phyloP scores from a whole-genome alignment of 169 alveolate genomes.

The Babesia gibsoni region DNA sequence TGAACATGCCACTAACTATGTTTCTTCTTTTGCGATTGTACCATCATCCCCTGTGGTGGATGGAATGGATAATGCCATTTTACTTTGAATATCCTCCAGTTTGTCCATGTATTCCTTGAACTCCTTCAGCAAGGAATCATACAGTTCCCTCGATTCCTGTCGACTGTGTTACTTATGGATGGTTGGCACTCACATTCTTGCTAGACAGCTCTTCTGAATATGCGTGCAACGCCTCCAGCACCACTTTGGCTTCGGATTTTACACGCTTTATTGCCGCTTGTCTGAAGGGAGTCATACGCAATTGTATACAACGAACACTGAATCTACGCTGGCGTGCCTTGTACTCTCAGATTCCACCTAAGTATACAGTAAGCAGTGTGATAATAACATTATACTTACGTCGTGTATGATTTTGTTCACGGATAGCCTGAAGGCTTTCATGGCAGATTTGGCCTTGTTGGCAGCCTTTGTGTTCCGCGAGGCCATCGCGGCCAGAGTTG shows the following conservation, averaged over 20 bases:
- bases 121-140: conserved; percentile 49
- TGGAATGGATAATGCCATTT: not conserved
- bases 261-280: conserved; percentile 30
- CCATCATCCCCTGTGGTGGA: not conserved
- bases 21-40: conserved; percentile 2
- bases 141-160: conserved; percentile 51
- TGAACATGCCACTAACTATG: no score
- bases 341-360: conserved; percentile 3
- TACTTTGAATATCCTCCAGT: conserved; percentile 27
- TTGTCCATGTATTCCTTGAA: conserved; percentile 52
- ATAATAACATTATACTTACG: not conserved
- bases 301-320: not conserved
- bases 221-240: conserved; percentile 38
- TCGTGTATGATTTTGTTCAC: conserved; percentile 34
- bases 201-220: conserved; percentile 50
- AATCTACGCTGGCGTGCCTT: not conserved
- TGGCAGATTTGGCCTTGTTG: conserved; percentile 49
- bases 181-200: conserved; percentile 7
- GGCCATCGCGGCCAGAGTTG: conserved; percentile 70
- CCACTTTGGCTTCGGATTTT: conserved; percentile 32
- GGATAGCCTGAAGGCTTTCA: conserved; percentile 31
- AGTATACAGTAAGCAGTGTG: not conserved
- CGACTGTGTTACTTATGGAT: not conserved
- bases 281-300: not conserved
- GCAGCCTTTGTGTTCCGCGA: conserved; percentile 67